These are phyloP conservation scores for Psophocarpus tetragonolobus DNA, from an alignment of 306 rosid genomes.

Conservation along the genomic window DNA sequence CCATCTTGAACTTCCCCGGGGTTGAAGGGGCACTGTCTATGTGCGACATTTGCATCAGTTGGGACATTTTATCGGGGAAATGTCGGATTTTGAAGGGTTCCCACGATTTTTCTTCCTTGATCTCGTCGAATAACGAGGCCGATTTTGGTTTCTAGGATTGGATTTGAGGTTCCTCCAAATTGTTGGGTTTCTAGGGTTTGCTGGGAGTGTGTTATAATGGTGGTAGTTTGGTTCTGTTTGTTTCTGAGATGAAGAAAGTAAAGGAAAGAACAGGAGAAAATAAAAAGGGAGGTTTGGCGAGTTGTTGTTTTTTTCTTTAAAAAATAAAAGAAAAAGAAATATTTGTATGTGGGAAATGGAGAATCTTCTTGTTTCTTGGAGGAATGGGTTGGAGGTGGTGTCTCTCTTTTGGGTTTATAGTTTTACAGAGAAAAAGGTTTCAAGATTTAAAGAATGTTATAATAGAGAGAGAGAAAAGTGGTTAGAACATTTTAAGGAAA, in stretches of 20 bases:
- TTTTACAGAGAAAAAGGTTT: constrained; percentile 28
- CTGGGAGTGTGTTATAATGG: background rate
- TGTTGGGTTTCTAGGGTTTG: constrained; percentile 37
- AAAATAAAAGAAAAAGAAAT: background rate
- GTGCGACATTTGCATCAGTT: constrained; percentile 74
- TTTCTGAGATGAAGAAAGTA: constrained; percentile 35
- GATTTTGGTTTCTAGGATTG: background rate
- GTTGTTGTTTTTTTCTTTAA: background rate
- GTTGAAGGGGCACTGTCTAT: constrained; percentile 79
- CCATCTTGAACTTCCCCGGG: constrained; percentile 95
- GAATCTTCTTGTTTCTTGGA: constrained; percentile 84
- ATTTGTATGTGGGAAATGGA: constrained; percentile 38
- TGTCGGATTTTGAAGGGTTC: constrained; percentile 30
- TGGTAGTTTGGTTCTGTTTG: constrained; percentile 19
- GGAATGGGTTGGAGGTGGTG: constrained; percentile 50
- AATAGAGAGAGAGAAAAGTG: background rate
- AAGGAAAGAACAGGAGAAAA: constrained; percentile 17
- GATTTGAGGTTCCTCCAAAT: constrained; percentile 17
- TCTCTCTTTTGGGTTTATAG: constrained; percentile 44
- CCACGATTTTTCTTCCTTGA: constrained; percentile 31
- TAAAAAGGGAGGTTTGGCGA: constrained; percentile 14
- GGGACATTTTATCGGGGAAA: constrained; percentile 46
- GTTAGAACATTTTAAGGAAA: background rate
- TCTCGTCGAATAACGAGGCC: constrained; percentile 9
- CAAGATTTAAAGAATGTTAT: constrained; percentile 28